Percentiles rank a stretch among this genome's conserved stretches.
Evolutionary conservation across 352 stramenopile species (phyloP).

Genomic region (Aphanomyces astaci): DNA sequence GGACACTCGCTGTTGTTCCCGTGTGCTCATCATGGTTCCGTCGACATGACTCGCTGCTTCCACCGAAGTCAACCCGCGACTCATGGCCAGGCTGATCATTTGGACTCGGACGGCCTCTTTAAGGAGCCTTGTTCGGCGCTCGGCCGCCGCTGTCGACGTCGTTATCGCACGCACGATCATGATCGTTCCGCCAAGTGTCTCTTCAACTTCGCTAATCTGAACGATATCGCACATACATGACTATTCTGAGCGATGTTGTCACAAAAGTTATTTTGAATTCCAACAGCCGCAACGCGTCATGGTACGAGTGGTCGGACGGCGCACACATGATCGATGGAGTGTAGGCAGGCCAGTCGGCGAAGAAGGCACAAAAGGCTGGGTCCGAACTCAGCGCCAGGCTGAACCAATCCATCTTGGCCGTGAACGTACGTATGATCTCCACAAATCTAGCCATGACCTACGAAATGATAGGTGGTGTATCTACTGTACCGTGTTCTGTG

Average conservation of each 20-base stretch:
- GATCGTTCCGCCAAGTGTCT: background rate
- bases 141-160: background rate
- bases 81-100: background rate
- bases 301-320: background rate
- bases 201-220: no score
- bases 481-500: slow-evolving; percentile 69
- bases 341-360: slow-evolving; percentile 77
- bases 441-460: no score
- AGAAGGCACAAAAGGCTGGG: slow-evolving; percentile 70
- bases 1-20: background rate
- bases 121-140: background rate
- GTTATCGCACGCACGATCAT: slow-evolving; percentile 11
- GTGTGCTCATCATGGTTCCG: background rate
- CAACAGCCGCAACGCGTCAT: background rate
- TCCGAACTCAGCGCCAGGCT: slow-evolving; percentile 59
- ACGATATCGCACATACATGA: background rate
- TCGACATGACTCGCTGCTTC: slow-evolving; percentile 2
- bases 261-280: background rate
- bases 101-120: background rate
- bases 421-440: slow-evolving; percentile 67
- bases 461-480: slow-evolving; percentile 63
- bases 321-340: background rate
- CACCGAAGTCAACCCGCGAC: background rate
- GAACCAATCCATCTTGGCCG: slow-evolving; percentile 70
- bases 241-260: background rate